Evolutionary conservation across 2,329 filamentous ascomycete genomes (phyloP), one percentile per base, ranked within the genome.

Genomic region (Fusarium oxysporum): DNA sequence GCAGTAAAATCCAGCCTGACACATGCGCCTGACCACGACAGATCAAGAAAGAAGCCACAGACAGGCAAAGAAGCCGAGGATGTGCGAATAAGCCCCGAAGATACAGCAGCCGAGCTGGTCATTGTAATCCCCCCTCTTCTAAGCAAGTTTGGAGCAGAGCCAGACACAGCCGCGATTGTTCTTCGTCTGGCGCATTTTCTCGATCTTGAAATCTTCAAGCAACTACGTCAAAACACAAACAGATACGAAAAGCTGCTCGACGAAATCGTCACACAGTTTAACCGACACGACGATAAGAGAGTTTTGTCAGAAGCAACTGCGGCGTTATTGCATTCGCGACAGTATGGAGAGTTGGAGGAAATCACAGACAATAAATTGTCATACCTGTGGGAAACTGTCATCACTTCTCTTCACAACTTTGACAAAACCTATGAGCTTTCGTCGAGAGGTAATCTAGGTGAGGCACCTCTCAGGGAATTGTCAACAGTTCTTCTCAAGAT

Each of bases 241-340:
- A 92, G 91, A 4, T 97, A 97, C 78, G 90, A 92, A 11, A 90
- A 92, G 28, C 85, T 98, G 35, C 86, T 99, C 3, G 95, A 97
- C 75, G 95, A 98, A 77, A 94, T 98, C 76, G 95, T 93, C 81
- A 94, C 94, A 65, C 96, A 99, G 77, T 98, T 99, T 83, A 91
- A 93, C 76, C 91, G 94, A n/a, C 96, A 99, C 79, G 93, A 93
- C 47, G 94, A 97, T 77, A 92, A 93, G 76, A 89, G 90, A 62
- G 95, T 98, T 23, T 86, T 99, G 50, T 90, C 91, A 16, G 95
- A 98, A 81, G 96, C 95, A 19, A 92, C 93, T 33, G 88, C 91
- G 28, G 93, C 95, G 9, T 89, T 99, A 41, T 84, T 97, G 37
- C 94, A 97, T 79, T 95, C 96, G 13, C 92, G 93, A 72, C 92